Percentiles rank a stretch among this genome's conserved stretches.
These are phyloP conservation scores for Dorcoceras hygrometricum DNA, from an alignment of 257 asterid genomes.

Conservation along the genomic window DNA sequence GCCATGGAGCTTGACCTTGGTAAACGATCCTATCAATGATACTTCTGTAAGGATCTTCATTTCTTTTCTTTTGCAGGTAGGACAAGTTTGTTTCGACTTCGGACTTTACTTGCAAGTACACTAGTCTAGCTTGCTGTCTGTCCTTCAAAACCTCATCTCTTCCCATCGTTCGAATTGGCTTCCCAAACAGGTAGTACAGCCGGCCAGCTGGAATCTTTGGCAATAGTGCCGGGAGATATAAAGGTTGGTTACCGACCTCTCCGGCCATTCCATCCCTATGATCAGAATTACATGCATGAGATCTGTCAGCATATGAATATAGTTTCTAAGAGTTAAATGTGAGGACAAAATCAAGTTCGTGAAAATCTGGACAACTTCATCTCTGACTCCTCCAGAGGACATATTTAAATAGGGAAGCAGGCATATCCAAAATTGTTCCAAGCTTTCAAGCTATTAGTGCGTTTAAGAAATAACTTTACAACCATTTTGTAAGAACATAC, in stretches of 20 bases:
- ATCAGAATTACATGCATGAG: background rate
- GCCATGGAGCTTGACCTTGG: slow-evolving; percentile 24
- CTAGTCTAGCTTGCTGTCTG: slow-evolving; percentile 33
- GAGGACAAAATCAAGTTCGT: no score
- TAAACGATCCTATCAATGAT: slow-evolving; percentile 34
- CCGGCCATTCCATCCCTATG: slow-evolving; percentile 33
- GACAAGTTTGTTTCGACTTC: slow-evolving; percentile 39
- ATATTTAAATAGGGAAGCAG: no score
- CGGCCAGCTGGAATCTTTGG: slow-evolving; percentile 51
- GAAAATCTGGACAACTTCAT: no score
- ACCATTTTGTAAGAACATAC: no score
- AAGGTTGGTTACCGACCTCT: slow-evolving; percentile 39
- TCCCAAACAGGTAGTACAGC: slow-evolving; percentile 46
- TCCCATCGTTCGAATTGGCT: slow-evolving; percentile 45
- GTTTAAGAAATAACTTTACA: no score
- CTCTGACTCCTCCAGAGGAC: no score
- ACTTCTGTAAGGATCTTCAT: slow-evolving; percentile 49
- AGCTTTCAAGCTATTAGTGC: no score
- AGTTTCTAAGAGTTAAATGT: no score
- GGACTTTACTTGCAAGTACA: slow-evolving; percentile 41
- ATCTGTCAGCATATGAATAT: background rate
- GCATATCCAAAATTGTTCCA: no score
- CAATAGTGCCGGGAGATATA: slow-evolving; percentile 40
- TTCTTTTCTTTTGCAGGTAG: slow-evolving; percentile 39
- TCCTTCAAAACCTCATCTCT: slow-evolving; percentile 36